Evolutionary conservation across 1,139 yeast species (phyloP), one percentile per base, ranked within the genome.

Genomic region (Lodderomyces beijingensis): DNA sequence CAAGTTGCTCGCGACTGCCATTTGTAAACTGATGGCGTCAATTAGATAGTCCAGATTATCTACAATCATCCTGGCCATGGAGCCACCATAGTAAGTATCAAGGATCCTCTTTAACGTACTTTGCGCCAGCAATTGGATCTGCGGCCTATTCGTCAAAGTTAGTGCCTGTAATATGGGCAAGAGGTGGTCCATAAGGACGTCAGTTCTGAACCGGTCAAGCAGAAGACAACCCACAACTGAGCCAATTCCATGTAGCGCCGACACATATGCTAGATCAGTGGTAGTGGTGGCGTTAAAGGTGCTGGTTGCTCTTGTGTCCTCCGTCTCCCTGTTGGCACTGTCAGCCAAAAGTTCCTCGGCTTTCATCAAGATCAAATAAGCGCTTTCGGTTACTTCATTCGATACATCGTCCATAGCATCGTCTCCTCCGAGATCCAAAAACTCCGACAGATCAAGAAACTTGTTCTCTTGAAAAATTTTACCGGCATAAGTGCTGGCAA

Each of bases 11-110:
- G 87, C 77, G 3, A 83, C 74, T 17, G 85, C 75, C 34, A 91
- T 60, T 42, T 73, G 75, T 26, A 78, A 57, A 5, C 95, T 80
- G 12, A 88, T 60, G 0, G 88, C 62, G 53, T 91, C 96, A 9
- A 88, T 61, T 16, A 91, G 55, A 50, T 89, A 89, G 49, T 89
- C 96, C 45, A 79, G 72, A 50, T 89, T 89, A 25, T 76, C 78
- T 26, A 69, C 49, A 3, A 91, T 64, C 42, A 89, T 49, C 2
- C 55, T 55, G 27, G 65, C 59, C 5, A 88, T 56, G 0, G 85
- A 75, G 0, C 78, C 77, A 32, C 69, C 56, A 43, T 81, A 83
- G 28, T 84, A 67, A 5, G 58, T 58, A 9, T 62, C 49, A 0
- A 93, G 74, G 7, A 89, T 58, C 8, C 20, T 28, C 23, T 42